Percentiles rank a stretch among this genome's conserved stretches.
phyloP scores from a whole-genome alignment of 2,329 filamentous ascomycete species.

The Tolypocladium cylindrosporum region DNA sequence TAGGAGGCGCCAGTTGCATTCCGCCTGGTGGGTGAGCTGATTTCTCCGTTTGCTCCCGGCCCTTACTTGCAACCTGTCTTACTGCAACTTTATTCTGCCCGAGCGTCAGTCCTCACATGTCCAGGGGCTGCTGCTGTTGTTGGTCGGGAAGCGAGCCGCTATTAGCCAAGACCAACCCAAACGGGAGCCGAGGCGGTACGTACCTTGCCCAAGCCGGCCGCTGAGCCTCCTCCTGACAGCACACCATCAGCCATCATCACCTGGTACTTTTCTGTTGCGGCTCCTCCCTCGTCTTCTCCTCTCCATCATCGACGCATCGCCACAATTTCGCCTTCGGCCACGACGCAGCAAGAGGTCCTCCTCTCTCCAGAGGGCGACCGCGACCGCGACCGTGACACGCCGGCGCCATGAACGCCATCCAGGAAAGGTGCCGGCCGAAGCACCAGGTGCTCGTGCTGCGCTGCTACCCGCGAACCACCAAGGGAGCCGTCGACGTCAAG shows the following conservation, averaged over 20 bases:
- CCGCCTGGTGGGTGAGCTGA: background rate
- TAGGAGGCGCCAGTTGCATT: background rate
- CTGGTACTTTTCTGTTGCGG: background rate
- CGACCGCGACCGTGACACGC: background rate
- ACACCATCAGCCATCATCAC: background rate
- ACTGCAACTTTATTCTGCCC: background rate
- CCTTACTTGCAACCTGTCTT: background rate
- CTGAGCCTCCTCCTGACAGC: background rate
- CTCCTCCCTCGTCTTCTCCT: background rate
- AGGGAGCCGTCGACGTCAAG: constrained; percentile 85
- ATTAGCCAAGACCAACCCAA: background rate
- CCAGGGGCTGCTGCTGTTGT: background rate
- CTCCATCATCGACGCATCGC: background rate
- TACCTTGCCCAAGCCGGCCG: background rate
- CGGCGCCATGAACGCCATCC: constrained; percentile 49
- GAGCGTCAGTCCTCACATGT: background rate
- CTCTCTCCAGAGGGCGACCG: background rate
- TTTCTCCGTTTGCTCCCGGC: background rate
- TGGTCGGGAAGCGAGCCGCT: background rate
- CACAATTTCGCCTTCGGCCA: background rate
- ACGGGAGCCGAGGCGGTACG: background rate
- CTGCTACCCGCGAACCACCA: constrained; percentile 89
- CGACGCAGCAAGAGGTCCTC: background rate
- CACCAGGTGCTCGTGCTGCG: constrained; percentile 94
- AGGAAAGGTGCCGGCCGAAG: constrained; percentile 73